phyloP scores from a whole-genome alignment of 2,329 filamentous ascomycete genomes.

The Trichoderma brevicompactum region DNA sequence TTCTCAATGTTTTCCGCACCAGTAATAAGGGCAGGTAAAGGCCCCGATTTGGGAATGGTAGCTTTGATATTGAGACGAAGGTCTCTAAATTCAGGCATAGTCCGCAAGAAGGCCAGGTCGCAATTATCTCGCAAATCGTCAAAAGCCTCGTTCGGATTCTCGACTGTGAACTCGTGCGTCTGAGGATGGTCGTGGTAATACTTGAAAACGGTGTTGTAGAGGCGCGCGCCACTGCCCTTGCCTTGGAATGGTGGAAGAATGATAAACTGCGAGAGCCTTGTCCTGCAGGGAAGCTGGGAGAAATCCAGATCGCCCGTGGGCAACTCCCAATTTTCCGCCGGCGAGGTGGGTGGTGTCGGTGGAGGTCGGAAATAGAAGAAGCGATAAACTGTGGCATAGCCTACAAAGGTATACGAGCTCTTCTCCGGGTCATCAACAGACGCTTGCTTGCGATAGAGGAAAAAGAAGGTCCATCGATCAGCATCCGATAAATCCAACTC shows the following conservation, averaged over 20 bases:
- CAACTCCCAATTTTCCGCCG: constrained; percentile 50
- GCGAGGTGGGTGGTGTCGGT: constrained; percentile 49
- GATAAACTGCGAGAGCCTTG: constrained; percentile 90
- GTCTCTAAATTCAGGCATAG: constrained; percentile 59
- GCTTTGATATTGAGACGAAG: constrained; percentile 60
- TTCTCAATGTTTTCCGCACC: constrained; percentile 58
- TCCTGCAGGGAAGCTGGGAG: constrained; percentile 70
- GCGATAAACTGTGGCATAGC: constrained; percentile 88
- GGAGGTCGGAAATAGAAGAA: constrained; percentile 69
- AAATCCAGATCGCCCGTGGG: constrained; percentile 53
- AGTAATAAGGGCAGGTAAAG: constrained; percentile 59
- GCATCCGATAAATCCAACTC: constrained; percentile 72
- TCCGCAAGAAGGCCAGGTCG: constrained; percentile 69
- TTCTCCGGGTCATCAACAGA: constrained; percentile 46
- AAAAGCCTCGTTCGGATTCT: constrained; percentile 89
- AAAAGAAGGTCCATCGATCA: constrained; percentile 89
- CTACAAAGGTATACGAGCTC: constrained; percentile 77
- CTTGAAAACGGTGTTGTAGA: constrained; percentile 81
- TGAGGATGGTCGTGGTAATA: constrained; percentile 68
- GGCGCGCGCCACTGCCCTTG: constrained; percentile 74
- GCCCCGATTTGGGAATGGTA: constrained; percentile 53
- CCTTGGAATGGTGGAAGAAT: constrained; percentile 86
- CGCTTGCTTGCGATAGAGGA: constrained; percentile 72
- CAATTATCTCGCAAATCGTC: constrained; percentile 78
- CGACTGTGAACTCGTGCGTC: constrained; percentile 84